Base-by-base conservation (phyloP, 2,329 filamentous ascomycete species). In the Aspergillus bombycis region DNA sequence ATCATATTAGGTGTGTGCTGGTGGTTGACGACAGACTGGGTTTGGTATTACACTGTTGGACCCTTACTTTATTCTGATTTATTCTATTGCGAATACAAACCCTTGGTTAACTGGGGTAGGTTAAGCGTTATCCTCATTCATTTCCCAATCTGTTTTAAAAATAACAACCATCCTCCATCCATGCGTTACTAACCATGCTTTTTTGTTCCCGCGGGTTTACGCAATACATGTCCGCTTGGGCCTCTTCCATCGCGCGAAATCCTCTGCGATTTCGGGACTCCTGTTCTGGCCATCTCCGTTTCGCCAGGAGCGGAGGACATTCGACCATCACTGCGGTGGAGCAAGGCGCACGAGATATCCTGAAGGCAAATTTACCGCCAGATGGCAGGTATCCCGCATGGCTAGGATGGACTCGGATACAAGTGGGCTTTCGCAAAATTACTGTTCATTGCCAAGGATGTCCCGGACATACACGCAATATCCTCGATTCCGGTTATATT, bases 211-310 rank as follows among this genome's bases (percentile, higher is more conserved):
- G 48, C n/a, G 26, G 57, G 62, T 64, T 61, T 65, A 65, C 64
- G 61, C 61, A 63, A 65, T 63, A 52, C 64, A 21, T 43, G 21
- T 34, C 60, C 61, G 64, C 64, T 65, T 65, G 58, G 64, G 19
- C 64, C 61, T 65, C 60, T 38, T 32, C 36, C 32, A 55, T 32
- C 48, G 48, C 21, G 23, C 52, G 21, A 32, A 38, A 60, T 52
- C n/a, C 46, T 32, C 58, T 54, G 61, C 41, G 32, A 61, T 60
- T 50, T 61, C 63, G 63, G 63, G 57, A 60, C 61, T 57, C 55
- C 57, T 56, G n/a, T 61, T 63, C 38, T 58, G 61, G 57, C 32
- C 38, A 60, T 30, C 55, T 60, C 53, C 52, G 55, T 23, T 41
- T 34, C 48, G 34, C 23, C 16, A 56, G 23, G 32, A 59, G 12